Percentiles rank a stretch among this genome's conserved stretches.
Evolutionary conservation across 441 rosid genomes (phyloP).

Genomic region (Croton laevigatus): DNA sequence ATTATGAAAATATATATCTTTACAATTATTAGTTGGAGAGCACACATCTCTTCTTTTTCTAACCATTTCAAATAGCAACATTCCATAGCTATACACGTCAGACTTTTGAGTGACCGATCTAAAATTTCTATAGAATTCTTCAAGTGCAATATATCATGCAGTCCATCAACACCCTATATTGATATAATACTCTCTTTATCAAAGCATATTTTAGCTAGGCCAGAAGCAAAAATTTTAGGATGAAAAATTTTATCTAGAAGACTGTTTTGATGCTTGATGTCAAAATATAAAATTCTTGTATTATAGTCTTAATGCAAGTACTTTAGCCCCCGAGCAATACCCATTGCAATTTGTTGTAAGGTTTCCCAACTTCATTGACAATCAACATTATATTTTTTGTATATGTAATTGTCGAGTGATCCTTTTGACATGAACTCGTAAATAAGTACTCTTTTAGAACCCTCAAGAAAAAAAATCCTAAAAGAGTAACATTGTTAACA

Average conservation of each 20-base stretch:
- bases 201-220: conserved; percentile 4
- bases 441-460: no score
- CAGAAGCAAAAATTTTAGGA: not conserved
- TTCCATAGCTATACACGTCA: conserved; percentile 3
- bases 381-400: no score
- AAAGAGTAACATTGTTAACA: conserved; percentile 5
- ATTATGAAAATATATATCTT: no score
- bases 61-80: not conserved
- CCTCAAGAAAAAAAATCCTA: conserved; percentile 1
- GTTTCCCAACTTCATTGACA: not conserved
- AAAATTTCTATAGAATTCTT: not conserved
- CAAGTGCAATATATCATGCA: not conserved
- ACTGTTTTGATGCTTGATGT: conserved; percentile 5
- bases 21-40: no score
- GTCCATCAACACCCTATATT: not conserved
- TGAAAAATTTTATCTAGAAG: not conserved
- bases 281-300: conserved; percentile 25
- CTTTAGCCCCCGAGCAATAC: conserved; percentile 27
- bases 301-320: conserved; percentile 27
- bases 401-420: no score
- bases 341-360: conserved; percentile 6
- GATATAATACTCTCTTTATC: not conserved
- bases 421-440: no score
- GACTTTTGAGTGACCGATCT: not conserved
- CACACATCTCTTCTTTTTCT: conserved; percentile 13